phyloP scores from a whole-genome alignment of 1,284 basidiomycete species.

The Moesziomyces antarcticus region DNA sequence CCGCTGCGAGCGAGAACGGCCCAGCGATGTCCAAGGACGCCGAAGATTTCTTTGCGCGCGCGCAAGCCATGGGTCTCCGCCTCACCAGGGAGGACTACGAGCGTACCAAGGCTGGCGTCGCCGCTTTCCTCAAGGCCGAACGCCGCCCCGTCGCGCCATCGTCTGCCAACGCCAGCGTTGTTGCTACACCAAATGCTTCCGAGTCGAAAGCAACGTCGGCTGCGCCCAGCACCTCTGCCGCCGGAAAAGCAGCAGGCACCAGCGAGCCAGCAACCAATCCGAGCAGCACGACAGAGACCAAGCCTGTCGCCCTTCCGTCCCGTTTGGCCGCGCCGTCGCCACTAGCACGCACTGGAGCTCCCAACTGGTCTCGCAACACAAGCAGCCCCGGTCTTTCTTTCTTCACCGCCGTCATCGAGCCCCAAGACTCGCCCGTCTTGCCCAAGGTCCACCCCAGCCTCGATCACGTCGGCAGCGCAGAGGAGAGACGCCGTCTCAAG shows the following conservation, averaged over 20 bases:
- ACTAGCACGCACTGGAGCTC: slow-evolving; percentile 18
- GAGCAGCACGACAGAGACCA: slow-evolving; percentile 12
- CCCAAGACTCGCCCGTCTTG: slow-evolving; percentile 28
- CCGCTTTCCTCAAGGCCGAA: slow-evolving; percentile 65
- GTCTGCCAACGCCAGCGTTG: not conserved
- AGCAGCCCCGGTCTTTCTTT: slow-evolving; percentile 54
- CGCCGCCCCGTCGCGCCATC: slow-evolving; percentile 35
- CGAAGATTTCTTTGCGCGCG: slow-evolving; percentile 64
- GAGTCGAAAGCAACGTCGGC: slow-evolving; percentile 9
- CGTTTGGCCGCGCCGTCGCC: slow-evolving; percentile 30
- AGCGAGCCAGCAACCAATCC: slow-evolving; percentile 3
- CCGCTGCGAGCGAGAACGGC: slow-evolving; percentile 6
- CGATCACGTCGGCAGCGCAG: slow-evolving; percentile 54
- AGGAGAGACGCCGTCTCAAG: slow-evolving; percentile 51
- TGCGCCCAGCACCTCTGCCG: slow-evolving; percentile 1
- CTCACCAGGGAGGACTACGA: slow-evolving; percentile 65
- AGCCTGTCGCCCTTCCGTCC: slow-evolving; percentile 9
- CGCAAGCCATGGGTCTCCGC: slow-evolving; percentile 62
- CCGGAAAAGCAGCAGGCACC: slow-evolving; percentile 1
- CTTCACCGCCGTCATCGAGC: slow-evolving; percentile 52
- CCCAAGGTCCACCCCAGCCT: slow-evolving; percentile 45
- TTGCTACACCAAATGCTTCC: not conserved
- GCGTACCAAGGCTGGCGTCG: slow-evolving; percentile 61
- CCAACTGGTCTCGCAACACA: slow-evolving; percentile 35
- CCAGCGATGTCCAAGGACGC: slow-evolving; percentile 37